Percentiles rank a stretch among this genome's conserved stretches.
phyloP scores from a whole-genome alignment of 1,284 basidiomycete genomes.

The Ceratobasidium sp. region DNA sequence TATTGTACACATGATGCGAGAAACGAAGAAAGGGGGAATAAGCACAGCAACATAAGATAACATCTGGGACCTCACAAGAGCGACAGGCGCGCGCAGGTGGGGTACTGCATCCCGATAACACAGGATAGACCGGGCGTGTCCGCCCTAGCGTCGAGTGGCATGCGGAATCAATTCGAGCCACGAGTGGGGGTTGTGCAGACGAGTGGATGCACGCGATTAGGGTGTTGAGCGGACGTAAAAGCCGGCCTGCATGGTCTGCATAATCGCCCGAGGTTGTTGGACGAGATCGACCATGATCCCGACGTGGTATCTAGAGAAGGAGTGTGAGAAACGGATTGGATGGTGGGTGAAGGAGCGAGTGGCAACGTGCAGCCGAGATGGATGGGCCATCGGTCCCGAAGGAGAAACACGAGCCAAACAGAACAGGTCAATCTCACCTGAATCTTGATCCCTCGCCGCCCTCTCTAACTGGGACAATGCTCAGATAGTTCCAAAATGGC shows the following conservation, averaged over 20 bases:
- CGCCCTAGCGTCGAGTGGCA: no score
- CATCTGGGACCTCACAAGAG: no score
- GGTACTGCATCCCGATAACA: no score
- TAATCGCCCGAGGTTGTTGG: constrained; percentile 22
- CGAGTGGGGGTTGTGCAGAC: no score
- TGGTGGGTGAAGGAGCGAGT: not conserved
- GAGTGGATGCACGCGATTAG: no score
- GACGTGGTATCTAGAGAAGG: constrained; percentile 24
- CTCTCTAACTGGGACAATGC: constrained; percentile 23
- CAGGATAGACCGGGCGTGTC: no score
- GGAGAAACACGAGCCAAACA: constrained; percentile 5
- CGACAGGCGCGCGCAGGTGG: no score
- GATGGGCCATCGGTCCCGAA: not conserved
- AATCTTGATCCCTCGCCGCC: constrained; percentile 17
- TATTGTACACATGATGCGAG: no score
- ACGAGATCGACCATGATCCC: constrained; percentile 39
- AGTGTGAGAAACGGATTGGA: not conserved
- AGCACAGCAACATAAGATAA: no score
- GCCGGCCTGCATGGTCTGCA: constrained; percentile 25
- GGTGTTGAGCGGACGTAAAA: constrained; percentile 30
- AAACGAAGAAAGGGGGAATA: no score
- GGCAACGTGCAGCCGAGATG: not conserved
- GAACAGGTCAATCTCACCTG: not conserved
- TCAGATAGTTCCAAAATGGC: constrained; percentile 35
- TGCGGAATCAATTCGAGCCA: no score